These are phyloP conservation scores for Cotoneaster glaucophyllus DNA, from an alignment of 306 rosid genomes.

Conservation along the genomic window DNA sequence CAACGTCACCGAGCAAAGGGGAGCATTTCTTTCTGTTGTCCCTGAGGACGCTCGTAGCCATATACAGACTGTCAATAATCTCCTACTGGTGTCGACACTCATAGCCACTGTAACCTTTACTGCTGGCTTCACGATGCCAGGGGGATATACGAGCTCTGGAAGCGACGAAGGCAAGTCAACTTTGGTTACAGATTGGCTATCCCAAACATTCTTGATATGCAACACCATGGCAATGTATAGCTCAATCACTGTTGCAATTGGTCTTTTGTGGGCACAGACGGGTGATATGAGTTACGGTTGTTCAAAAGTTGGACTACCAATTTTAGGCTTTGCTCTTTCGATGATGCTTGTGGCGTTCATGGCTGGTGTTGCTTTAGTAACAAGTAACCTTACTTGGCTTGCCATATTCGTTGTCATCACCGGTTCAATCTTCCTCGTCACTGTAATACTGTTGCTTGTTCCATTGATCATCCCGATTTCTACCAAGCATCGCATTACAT, in stretches of 20 bases:
- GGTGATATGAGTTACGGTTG: background rate
- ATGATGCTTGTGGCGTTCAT: conserved; percentile 21
- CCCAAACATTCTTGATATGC: conserved; percentile 14
- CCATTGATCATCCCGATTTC: background rate
- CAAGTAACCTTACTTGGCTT: conserved; percentile 19
- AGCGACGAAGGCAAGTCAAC: conserved; percentile 3
- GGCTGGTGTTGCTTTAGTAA: conserved; percentile 22
- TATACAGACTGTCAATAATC: no score
- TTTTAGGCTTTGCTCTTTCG: conserved; percentile 21
- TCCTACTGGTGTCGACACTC: conserved; percentile 16
- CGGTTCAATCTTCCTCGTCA: background rate
- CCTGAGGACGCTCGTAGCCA: no score
- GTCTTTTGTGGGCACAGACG: conserved; percentile 26
- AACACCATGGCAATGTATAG: conserved; percentile 25
- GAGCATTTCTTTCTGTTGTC: no score
- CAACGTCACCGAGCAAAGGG: no score
- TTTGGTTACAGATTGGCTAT: background rate
- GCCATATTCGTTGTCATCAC: conserved; percentile 1
- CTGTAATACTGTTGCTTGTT: background rate
- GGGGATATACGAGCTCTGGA: conserved; percentile 5
- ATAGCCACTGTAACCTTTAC: conserved; percentile 26
- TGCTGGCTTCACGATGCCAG: conserved; percentile 14
- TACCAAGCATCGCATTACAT: background rate
- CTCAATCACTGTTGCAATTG: conserved; percentile 14
- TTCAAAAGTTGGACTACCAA: background rate